These are phyloP conservation scores for Carpediemonas membranifera DNA, from an alignment of 78 protist species.

Conservation along the genomic window DNA sequence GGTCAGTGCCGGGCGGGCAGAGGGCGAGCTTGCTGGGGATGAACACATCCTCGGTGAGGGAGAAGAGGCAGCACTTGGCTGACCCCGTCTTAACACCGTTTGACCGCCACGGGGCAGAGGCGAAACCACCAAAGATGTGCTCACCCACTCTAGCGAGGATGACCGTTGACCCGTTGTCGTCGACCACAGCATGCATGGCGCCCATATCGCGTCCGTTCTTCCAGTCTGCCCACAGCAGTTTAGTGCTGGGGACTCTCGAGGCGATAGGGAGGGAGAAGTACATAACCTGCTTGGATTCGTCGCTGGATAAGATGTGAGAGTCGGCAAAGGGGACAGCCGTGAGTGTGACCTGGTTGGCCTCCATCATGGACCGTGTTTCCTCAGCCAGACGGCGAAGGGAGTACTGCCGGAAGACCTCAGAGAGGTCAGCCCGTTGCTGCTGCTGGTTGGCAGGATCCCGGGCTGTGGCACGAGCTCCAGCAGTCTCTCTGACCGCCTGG, in stretches of 20 bases:
- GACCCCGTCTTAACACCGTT: constrained; percentile 5
- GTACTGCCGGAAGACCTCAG: too few relatives aligned
- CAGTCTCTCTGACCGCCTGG: too few relatives aligned
- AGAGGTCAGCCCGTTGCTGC: too few relatives aligned
- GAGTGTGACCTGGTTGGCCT: too few relatives aligned
- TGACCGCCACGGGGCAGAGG: constrained; percentile 3
- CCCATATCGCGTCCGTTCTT: neutral
- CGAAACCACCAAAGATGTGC: constrained; percentile 13
- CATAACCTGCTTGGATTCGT: neutral
- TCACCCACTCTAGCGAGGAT: neutral
- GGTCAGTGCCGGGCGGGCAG: too few relatives aligned
- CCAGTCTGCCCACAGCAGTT: neutral
- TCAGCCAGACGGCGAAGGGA: neutral
- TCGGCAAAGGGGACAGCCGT: neutral
- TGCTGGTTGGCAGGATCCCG: too few relatives aligned
- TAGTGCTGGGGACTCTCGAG: neutral
- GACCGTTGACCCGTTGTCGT: constrained; percentile 9
- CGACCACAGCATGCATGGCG: neutral
- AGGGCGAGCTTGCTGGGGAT: constrained; percentile 7
- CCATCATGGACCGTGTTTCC: neutral
- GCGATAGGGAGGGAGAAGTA: neutral
- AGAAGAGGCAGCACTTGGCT: constrained; percentile 6
- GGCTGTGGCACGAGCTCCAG: too few relatives aligned
- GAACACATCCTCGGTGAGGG: neutral
- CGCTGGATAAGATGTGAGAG: neutral